Evolutionary conservation across 176 grass and related monocot species (phyloP), one percentile per base, ranked within the genome.

Genomic region (Carex parvula): DNA sequence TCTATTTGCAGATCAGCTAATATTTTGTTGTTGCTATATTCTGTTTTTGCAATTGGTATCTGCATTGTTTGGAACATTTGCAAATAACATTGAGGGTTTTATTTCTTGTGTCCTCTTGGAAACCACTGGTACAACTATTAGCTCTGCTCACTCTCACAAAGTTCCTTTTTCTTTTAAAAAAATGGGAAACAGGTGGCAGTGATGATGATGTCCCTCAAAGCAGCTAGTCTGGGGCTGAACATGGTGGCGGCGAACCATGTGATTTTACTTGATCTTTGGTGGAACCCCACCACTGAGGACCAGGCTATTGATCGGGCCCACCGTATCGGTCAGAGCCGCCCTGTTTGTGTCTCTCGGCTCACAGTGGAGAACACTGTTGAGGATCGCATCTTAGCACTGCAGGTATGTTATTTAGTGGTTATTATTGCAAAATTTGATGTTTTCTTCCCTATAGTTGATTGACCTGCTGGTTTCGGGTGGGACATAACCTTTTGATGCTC

Each of bases 221-320:
- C 81, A 41, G 81, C 81, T 63, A 83, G 81, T 68, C 81, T 83
- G 20, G 81, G 81, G 62, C 83, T 89, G n/a, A 89, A 89, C 84
- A 81, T 89, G 87, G 87, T 89, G 26, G 82, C 77, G 8, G 87
- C 87, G 15, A 85, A 84, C 54, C 87, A 89, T 76, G 87, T 89
- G 18, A 41, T 89, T 32, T 77, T 89, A 35, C 87, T 89, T 18
- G 87, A 89, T 16, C 60, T 89, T 20, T 99, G 96, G 96, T 99
- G 96, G 96, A 99, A 99, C 64, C 96, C 96, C 16, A 99, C 96
- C 1, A 99, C 96, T n/a, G 96, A 99, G 88, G 96, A 99, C 84
- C 96, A 99, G 86, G 96, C 96, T 17, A 94, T 99, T 83, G 96
- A 99, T 86, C 92, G 96, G 87, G 96, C 96, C 22, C 96, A 99